These are phyloP conservation scores for Beauveria sp. DNA, from an alignment of 2,329 filamentous ascomycete genomes.

Conservation along the genomic window DNA sequence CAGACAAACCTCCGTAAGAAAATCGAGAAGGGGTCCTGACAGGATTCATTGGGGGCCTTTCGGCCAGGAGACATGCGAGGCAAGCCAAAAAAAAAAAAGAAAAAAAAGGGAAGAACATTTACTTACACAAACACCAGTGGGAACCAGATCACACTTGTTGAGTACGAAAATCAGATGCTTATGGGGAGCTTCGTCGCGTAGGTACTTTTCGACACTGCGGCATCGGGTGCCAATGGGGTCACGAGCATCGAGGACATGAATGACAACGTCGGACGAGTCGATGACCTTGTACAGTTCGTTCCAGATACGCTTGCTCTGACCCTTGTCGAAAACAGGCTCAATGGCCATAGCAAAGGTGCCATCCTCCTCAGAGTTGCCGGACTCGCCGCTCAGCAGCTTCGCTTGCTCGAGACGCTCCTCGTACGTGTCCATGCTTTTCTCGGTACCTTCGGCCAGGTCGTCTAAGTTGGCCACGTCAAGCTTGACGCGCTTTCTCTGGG, in stretches of 20 bases:
- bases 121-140: conserved; percentile 92
- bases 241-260: conserved; percentile 88
- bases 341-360: conserved; percentile 53
- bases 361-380: conserved; percentile 45
- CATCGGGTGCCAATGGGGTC: conserved; percentile 88
- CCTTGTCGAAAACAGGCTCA: conserved; percentile 87
- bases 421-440: conserved; percentile 74
- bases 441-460: conserved; percentile 73
- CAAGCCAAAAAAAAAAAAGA: conserved; percentile 11
- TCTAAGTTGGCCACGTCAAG: conserved; percentile 73
- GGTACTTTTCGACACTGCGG: conserved; percentile 72
- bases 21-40: conserved; percentile 79
- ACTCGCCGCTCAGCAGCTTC: conserved; percentile 63
- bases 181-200: conserved; percentile 86
- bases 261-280: conserved; percentile 89
- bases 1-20: conserved; percentile 76
- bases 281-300: conserved; percentile 95
- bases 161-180: conserved; percentile 65
- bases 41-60: conserved; percentile 51
- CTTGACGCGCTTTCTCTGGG: conserved; percentile 88
- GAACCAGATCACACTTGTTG: conserved; percentile 66
- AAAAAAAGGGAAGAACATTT: conserved; percentile 11
- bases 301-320: conserved; percentile 92
- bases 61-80: conserved; percentile 21
- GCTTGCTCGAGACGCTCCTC: conserved; percentile 73